Conservation (phyloP, 805 yeast genomes). For the Metschnikowia baotianmanensis region DNA sequence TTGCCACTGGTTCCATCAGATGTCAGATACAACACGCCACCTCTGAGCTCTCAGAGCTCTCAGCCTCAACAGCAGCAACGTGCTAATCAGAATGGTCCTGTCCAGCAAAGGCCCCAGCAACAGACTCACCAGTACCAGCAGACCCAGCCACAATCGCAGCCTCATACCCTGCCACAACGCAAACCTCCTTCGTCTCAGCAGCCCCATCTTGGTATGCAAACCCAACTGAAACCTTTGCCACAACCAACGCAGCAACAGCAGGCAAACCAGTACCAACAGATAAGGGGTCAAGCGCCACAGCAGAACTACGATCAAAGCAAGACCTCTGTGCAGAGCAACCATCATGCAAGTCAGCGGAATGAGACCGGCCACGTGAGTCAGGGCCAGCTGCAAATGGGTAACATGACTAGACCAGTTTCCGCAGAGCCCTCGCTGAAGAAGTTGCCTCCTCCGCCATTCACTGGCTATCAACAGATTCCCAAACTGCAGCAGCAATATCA, state of each 20-base stretch:
- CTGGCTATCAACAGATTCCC: too few species aligned
- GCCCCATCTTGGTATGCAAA: background rate
- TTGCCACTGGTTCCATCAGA: background rate
- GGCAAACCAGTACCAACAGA: conserved; percentile 9
- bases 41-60: background rate
- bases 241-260: conserved; percentile 14
- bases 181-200: conserved; percentile 1
- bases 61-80: background rate
- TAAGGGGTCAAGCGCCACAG: background rate
- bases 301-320: background rate
- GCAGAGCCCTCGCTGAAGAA: background rate
- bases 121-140: background rate
- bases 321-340: background rate
- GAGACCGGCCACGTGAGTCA: background rate
- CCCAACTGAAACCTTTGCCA: conserved; percentile 10
- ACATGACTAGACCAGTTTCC: background rate
- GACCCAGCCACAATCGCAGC: background rate
- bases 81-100: background rate
- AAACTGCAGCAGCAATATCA: too few species aligned
- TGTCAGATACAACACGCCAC: background rate
- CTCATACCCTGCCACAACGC: conserved; percentile 5
- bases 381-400: background rate
- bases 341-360: background rate
- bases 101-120: conserved; percentile 1
- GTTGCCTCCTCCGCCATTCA: too few species aligned